These are phyloP conservation scores for Biscutella laevigata DNA, from an alignment of 441 rosid species.

Conservation along the genomic window DNA sequence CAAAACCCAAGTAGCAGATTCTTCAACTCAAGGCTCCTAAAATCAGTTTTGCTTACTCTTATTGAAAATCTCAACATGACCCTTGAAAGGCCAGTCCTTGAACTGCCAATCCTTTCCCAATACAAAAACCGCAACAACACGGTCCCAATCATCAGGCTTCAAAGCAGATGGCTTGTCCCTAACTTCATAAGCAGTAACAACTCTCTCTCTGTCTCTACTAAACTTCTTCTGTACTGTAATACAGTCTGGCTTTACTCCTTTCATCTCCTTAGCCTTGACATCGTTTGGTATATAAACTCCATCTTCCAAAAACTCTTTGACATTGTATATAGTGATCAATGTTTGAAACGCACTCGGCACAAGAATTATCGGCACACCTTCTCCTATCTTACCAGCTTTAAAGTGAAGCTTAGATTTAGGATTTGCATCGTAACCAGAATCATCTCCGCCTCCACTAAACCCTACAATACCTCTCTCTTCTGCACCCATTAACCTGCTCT, in stretches of 20 bases:
- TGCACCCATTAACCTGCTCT: slow-evolving; percentile 66
- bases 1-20: background rate
- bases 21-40: background rate
- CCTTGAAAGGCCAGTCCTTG: slow-evolving; percentile 97
- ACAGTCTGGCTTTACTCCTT: slow-evolving; percentile 74
- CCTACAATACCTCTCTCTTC: slow-evolving; percentile 74
- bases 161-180: slow-evolving; percentile 87
- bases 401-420: slow-evolving; percentile 55
- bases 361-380: slow-evolving; percentile 85
- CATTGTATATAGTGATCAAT: slow-evolving; percentile 79
- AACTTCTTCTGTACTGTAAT: slow-evolving; percentile 94
- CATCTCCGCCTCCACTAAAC: slow-evolving; percentile 47
- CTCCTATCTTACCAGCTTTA: slow-evolving; percentile 75
- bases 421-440: slow-evolving; percentile 43
- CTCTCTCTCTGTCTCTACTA: slow-evolving; percentile 80
- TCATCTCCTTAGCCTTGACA: slow-evolving; percentile 82
- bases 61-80: slow-evolving; percentile 83
- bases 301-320: slow-evolving; percentile 87
- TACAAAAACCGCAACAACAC: slow-evolving; percentile 83
- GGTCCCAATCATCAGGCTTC: slow-evolving; percentile 83
- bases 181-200: slow-evolving; percentile 83
- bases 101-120: slow-evolving; percentile 98
- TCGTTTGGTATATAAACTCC: slow-evolving; percentile 77
- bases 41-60: slow-evolving; percentile 45
- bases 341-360: slow-evolving; percentile 94